Evolutionary conservation across 208 protist species (phyloP), one percentile per base, ranked within the genome.

Genomic region (Wallacemonas sp.): DNA sequence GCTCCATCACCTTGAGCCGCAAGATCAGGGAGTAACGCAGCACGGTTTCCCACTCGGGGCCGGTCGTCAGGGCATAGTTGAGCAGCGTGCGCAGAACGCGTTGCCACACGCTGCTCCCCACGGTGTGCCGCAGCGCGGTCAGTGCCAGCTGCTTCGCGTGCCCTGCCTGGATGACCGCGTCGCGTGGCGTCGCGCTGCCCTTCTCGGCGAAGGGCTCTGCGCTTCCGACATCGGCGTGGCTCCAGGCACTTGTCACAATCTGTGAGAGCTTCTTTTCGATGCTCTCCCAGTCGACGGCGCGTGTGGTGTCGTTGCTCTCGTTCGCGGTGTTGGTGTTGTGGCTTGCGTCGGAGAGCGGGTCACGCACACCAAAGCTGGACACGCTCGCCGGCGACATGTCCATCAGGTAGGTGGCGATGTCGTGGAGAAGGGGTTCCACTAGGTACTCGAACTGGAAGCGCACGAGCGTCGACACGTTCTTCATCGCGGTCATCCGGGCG

Each of bases 11-110:
- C 62, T 69, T 68, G 26, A 75, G 53, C 1, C 69, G 69, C 15
- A 75, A 36, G 28, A 75, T 69, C 11, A 70, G 56, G 28, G 62
- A 46, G 62, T 60, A 75, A 6, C 64, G 60, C n/a, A 61, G 53
- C 3, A 75, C 38, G 4, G 64, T 19, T 15, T 70, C 54, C 26
- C 36, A 60, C 62, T 75, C 61, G 11, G 39, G 22, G 17, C 39
- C 27, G 14, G 56, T 47, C 6, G 34, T 62, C 38, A 62, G 36
- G 56, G 14, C 21, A 39, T 62, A 62, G 24, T 17, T 22, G 12
- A 49, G n/a, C 6, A 62, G 26, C 12, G 34, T 26, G 41, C 41
- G 56, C 33, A 49, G 36, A 3, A 62, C 17, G 15, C 56, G 22
- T 17, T 31, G 56, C 56, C 56, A 62, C 17, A 9, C 47, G 5